These are phyloP conservation scores for Exophiala viscosa DNA, from an alignment of 2,329 filamentous ascomycete genomes.

Conservation along the genomic window DNA sequence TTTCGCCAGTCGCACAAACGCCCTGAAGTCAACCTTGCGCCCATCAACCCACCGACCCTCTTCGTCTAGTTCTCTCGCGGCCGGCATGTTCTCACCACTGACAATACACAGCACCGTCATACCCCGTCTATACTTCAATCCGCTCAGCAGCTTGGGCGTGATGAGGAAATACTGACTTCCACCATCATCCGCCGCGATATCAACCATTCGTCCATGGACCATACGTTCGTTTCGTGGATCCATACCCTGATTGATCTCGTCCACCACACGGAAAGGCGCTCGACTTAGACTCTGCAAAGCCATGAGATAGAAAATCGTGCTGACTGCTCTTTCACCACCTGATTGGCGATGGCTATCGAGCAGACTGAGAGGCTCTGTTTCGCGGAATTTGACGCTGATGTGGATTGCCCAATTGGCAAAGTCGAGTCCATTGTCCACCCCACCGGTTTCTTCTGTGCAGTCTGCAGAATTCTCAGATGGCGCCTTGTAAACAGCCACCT, in stretches of 20 bases:
- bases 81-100: constrained; percentile 66
- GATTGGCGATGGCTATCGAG: constrained; percentile 92
- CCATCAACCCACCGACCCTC: constrained; percentile 31
- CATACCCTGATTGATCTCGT: constrained; percentile 99
- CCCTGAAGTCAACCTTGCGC: constrained; percentile 36
- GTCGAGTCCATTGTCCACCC: constrained; percentile 59
- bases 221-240: constrained; percentile 97
- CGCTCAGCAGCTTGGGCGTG: constrained; percentile 87
- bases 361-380: constrained; percentile 76
- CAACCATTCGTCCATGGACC: constrained; percentile 96
- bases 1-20: constrained; percentile 36
- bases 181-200: constrained; percentile 75
- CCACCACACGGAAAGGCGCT: constrained; percentile 94
- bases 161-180: constrained; percentile 86
- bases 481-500: constrained; percentile 79
- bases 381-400: constrained; percentile 91
- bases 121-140: constrained; percentile 77
- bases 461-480: constrained; percentile 33
- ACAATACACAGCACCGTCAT: constrained; percentile 96
- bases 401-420: constrained; percentile 93
- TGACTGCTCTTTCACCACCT: constrained; percentile 91
- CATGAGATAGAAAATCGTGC: constrained; percentile 99
- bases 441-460: constrained; percentile 25
- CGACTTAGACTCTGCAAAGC: constrained; percentile 89
- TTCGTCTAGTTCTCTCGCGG: constrained; percentile 19